Evolutionary conservation across 805 yeast species (phyloP).

Genomic region (Priceomyces medius): DNA sequence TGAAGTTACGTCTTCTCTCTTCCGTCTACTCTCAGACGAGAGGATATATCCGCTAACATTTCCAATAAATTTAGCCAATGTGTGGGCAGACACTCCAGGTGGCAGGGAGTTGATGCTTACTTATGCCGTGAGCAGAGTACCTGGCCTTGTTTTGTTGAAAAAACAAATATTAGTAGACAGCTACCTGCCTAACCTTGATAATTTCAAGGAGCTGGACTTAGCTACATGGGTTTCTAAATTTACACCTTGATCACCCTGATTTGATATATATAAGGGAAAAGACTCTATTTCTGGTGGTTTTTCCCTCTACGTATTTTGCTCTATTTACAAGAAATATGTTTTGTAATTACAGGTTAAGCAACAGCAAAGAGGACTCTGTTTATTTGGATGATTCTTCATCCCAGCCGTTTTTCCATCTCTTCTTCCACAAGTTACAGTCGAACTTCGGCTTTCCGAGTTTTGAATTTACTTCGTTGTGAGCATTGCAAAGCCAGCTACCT

Average conservation of each 20-base stretch:
- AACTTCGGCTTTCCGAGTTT: conserved; percentile 84
- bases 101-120: conserved; percentile 57
- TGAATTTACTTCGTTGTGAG: conserved; percentile 89
- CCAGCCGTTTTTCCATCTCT: conserved; percentile 97
- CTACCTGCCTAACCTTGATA: conserved; percentile 21
- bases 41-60: conserved; percentile 36
- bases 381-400: conserved; percentile 26
- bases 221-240: conserved; percentile 23
- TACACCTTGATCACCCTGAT: conserved; percentile 6
- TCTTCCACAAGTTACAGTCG: conserved; percentile 86
- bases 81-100: conserved; percentile 67
- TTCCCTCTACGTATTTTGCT: no score
- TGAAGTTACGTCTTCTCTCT: conserved; percentile 60
- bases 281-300: no score
- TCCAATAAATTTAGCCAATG: conserved; percentile 62
- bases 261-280: no score
- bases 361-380: not conserved
- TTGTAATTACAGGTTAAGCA: not conserved
- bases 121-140: conserved; percentile 57
- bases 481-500: conserved; percentile 90
- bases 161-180: conserved; percentile 57
- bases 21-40: conserved; percentile 23
- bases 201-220: conserved; percentile 28
- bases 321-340: not conserved
- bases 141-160: conserved; percentile 63